phyloP scores from a whole-genome alignment of 176 grass and related monocot genomes.

The Saccharum officinarum region DNA sequence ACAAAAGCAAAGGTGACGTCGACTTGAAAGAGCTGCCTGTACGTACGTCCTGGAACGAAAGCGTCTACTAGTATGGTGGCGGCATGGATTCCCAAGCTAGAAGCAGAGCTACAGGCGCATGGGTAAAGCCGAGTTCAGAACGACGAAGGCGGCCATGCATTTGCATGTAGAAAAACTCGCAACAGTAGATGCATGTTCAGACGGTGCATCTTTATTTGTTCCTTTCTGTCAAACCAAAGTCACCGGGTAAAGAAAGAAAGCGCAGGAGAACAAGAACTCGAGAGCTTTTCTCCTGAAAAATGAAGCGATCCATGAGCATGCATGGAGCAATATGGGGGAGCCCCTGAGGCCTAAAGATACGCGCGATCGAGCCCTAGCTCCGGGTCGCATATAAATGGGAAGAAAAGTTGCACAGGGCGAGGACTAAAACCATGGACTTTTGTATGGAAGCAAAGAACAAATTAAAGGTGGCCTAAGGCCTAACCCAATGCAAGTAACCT shows the following conservation, averaged over 20 bases:
- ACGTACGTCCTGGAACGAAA: slow-evolving; percentile 13
- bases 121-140: slow-evolving; percentile 27
- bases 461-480: slow-evolving; percentile 38
- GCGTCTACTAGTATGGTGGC: not conserved
- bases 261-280: not conserved
- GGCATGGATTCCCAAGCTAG: slow-evolving; percentile 2
- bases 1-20: slow-evolving; percentile 44
- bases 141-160: not conserved
- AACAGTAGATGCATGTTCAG: slow-evolving; percentile 21
- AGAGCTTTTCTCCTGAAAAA: slow-evolving; percentile 30
- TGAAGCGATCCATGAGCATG: not conserved
- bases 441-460: slow-evolving; percentile 32
- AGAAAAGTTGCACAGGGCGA: slow-evolving; percentile 48
- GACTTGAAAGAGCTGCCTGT: slow-evolving; percentile 38
- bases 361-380: slow-evolving; percentile 36
- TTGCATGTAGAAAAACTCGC: not conserved
- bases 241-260: slow-evolving; percentile 46
- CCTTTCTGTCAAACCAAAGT: slow-evolving; percentile 61
- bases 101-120: slow-evolving; percentile 15
- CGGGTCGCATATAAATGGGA: slow-evolving; percentile 55
- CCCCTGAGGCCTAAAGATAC: slow-evolving; percentile 41
- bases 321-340: not conserved
- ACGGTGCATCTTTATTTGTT: slow-evolving; percentile 32
- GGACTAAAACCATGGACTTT: not conserved
- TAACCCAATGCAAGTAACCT: slow-evolving; percentile 13